Evolutionary conservation across 2,329 filamentous ascomycete species (phyloP).

Genomic region (Zalaria sp.): DNA sequence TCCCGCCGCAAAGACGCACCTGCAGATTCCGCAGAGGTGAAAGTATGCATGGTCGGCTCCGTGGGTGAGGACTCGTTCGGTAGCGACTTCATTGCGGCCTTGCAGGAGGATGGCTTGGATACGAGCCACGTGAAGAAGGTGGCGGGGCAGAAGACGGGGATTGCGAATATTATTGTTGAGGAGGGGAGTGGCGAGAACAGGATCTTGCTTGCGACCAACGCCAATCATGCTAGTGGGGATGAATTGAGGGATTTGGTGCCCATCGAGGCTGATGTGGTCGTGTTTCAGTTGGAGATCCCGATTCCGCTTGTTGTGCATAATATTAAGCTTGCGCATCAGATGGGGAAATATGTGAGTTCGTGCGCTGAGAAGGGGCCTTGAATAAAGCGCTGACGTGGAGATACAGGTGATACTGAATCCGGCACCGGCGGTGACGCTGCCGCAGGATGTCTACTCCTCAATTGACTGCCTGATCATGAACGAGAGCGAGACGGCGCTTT

Average conservation of each 20-base stretch:
- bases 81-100: conserved; percentile 22
- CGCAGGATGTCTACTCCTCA: conserved; percentile 48
- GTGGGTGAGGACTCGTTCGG: conserved; percentile 33
- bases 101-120: conserved; percentile 31
- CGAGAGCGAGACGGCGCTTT: conserved; percentile 71
- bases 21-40: conserved; percentile 17
- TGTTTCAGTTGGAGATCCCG: conserved; percentile 35
- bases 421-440: conserved; percentile 55
- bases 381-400: no score
- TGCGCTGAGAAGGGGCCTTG: background rate
- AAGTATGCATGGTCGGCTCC: conserved; percentile 35
- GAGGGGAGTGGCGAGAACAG: conserved; percentile 32
- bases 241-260: conserved; percentile 22
- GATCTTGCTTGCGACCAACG: conserved; percentile 33
- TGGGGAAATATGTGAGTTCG: conserved; percentile 13
- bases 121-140: conserved; percentile 24
- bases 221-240: conserved; percentile 24
- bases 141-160: conserved; percentile 30
- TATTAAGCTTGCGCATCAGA: conserved; percentile 12
- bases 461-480: conserved; percentile 77
- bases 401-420: conserved; percentile 63
- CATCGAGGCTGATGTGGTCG: conserved; percentile 24
- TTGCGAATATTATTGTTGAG: conserved; percentile 35
- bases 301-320: conserved; percentile 23
- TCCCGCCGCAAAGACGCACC: conserved; percentile 18